These are phyloP conservation scores for Capsaspora owczarzaki DNA, from an alignment of 78 protist species.

Conservation along the genomic window DNA sequence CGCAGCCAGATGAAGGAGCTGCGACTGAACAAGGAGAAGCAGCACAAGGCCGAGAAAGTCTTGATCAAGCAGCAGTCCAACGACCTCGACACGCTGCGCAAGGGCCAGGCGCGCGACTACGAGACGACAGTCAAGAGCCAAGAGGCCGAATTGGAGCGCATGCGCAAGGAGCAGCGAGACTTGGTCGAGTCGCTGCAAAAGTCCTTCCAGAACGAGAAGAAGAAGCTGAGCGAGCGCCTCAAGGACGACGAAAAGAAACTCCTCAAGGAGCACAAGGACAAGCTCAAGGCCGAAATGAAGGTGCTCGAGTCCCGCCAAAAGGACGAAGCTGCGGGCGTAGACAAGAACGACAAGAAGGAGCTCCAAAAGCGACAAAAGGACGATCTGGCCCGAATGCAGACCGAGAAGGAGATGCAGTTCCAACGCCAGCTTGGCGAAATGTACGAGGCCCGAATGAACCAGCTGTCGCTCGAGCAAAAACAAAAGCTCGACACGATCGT, in stretches of 20 bases:
- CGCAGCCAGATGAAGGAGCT: neutral
- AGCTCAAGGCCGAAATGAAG: neutral
- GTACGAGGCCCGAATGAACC: no score
- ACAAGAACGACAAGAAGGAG: neutral
- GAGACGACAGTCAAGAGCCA: neutral
- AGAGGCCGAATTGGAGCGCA: neutral
- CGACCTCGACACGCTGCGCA: neutral
- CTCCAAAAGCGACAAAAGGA: no score
- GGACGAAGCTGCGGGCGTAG: no score
- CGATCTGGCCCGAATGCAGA: no score
- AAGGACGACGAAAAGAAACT: neutral
- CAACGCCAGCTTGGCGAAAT: no score
- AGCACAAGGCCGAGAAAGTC: neutral
- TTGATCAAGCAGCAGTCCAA: neutral
- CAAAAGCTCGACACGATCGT: no score
- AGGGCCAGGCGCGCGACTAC: neutral
- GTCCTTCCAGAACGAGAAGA: neutral
- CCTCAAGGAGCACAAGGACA: neutral
- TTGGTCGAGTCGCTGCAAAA: neutral
- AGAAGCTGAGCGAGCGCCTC: neutral
- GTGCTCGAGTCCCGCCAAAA: no score
- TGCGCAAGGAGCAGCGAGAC: neutral
- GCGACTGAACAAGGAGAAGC: neutral
- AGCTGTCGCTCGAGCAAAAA: no score
- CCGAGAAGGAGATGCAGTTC: no score